Base-by-base conservation (phyloP, 2,329 filamentous ascomycete species). In the Lasiodiplodia citricola region DNA sequence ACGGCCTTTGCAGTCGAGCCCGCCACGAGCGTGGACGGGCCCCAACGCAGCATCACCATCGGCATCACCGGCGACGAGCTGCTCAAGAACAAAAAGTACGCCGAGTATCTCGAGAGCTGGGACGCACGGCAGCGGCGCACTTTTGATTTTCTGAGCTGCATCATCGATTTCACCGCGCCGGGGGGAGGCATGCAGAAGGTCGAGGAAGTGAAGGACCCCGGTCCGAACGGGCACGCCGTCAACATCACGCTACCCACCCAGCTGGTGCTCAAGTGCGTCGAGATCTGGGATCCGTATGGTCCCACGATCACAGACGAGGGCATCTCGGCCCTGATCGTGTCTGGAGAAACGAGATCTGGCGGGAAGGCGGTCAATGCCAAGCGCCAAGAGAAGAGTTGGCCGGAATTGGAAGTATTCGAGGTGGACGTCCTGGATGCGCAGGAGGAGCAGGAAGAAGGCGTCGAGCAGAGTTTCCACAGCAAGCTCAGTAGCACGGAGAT, bases 401-500 rank as follows among this genome's bases (percentile, higher is more conserved):
- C 84, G 44, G 80, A 84, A 28, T 83, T 99, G 50, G 89, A 93
- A 31, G 87, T 96, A 0, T 97, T 93, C 74, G 94, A 97, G 77
- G 93, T 98, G 35, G 92, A 96, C 74, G 93, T 98, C 16, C 85
- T 99, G 18, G 91, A 95, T 79, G 87, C 89, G 2, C 84, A 87
- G 50, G 87, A 88, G 65, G 82, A 84, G 54, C 80, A 83, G n/a
- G 81, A 83, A 13, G n/a, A 50, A 28, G 13, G 57, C n/a, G 78
- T 80, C 54, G 78, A 81, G 14, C 87, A 89, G 68, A 85, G 87
- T 72, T 97, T 96, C 80, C 88, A 90, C 31, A 87, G 87, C 70
- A 98, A 97, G 82, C 92, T 97, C 73, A 97, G 94, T 83, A 97
- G 94, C 80, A 96, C 94, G 0, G 91, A 91, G 69, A 97, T 97